A percentile compares a stretch with the other conserved stretches of the same genome.
Conservation (phyloP, 192 early-diverging fungal genomes). For the Allomyces arbusculus region DNA sequence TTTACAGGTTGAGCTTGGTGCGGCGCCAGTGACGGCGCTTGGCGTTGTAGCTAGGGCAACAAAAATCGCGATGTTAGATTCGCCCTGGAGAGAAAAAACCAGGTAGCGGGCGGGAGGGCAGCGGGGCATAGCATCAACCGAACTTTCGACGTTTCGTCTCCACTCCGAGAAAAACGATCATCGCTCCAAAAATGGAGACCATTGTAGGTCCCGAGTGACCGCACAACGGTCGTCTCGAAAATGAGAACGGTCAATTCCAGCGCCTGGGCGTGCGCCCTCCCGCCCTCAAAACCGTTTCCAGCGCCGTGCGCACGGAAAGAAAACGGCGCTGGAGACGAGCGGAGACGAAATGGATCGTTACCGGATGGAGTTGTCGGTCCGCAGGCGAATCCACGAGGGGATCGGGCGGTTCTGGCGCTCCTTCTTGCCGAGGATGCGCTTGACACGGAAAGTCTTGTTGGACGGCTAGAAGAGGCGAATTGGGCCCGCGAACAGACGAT, state of each 20-base stretch:
- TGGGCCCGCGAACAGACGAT: too few species aligned
- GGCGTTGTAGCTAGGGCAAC: conserved; percentile 66
- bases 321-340: not conserved
- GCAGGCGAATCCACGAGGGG: conserved; percentile 92
- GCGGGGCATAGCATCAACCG: too few species aligned
- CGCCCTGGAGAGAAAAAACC: not conserved
- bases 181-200: not conserved
- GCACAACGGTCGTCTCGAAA: not conserved
- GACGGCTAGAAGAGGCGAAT: conserved; percentile 41
- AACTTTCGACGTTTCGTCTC: too few species aligned
- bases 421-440: conserved; percentile 98
- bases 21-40: conserved; percentile 99
- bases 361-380: conserved; percentile 83
- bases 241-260: not conserved
- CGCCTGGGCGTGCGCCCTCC: not conserved
- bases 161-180: not conserved
- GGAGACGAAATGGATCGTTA: conserved; percentile 6
- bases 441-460: conserved; percentile 93
- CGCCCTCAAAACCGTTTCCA: not conserved
- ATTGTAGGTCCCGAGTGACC: not conserved
- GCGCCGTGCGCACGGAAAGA: not conserved
- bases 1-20: conserved; percentile 91
- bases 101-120: not conserved
- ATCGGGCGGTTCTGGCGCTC: conserved; percentile 96
- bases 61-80: conserved; percentile 1